Conservation (phyloP, 2,329 filamentous ascomycete genomes). For the Penicillium hesseltinei region DNA sequence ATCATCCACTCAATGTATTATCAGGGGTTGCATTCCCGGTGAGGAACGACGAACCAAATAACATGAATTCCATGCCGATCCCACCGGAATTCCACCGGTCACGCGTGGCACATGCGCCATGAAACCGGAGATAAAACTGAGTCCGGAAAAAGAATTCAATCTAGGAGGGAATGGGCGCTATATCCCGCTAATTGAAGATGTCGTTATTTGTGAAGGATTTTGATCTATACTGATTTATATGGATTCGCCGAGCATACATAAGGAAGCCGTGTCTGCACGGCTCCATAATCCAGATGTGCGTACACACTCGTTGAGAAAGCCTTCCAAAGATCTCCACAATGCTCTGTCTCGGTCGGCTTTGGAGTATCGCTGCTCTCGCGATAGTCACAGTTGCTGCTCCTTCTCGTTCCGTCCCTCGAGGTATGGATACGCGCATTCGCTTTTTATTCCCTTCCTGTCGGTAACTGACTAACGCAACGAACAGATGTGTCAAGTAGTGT, state of each 20-base stretch:
- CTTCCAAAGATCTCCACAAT: conserved; percentile 1
- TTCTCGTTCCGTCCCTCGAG: conserved; percentile 20
- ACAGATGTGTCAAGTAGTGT: conserved; percentile 42
- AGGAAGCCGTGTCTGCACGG: background rate
- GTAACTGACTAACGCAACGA: background rate
- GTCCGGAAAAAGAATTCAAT: background rate
- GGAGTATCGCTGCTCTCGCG: conserved; percentile 14
- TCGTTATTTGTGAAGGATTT: background rate
- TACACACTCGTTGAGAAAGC: background rate
- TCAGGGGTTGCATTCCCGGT: background rate
- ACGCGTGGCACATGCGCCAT: conserved; percentile 1
- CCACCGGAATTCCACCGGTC: conserved; percentile 16
- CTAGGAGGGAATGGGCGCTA: background rate
- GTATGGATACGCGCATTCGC: conserved; percentile 14
- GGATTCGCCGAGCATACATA: conserved; percentile 1
- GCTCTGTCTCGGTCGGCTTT: conserved; percentile 7
- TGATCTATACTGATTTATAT: background rate
- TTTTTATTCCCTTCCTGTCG: no score
- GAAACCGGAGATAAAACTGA: conserved; percentile 3
- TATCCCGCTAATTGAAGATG: conserved; percentile 5
- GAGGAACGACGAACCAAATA: background rate
- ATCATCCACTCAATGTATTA: background rate
- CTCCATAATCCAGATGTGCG: background rate
- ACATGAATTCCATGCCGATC: conserved; percentile 17
- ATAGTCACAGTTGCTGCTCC: conserved; percentile 23